Conservation (phyloP, 73 alveolate genomes). For the Paramecium pentaurelia region DNA sequence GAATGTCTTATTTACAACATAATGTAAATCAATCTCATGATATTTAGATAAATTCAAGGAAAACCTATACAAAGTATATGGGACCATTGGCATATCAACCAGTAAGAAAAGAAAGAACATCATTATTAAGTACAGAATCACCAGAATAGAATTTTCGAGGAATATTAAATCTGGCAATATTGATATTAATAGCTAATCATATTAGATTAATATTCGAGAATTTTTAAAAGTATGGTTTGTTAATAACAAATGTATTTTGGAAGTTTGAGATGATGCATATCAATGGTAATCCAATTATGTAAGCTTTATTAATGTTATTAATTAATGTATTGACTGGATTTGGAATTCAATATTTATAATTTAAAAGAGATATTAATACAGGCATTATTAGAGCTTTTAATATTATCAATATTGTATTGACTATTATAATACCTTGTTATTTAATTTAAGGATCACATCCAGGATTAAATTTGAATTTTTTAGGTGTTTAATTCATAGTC, state of each 20-base stretch:
- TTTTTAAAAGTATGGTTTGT: slow-evolving; percentile 39
- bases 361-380: background rate
- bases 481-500: background rate
- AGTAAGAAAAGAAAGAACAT: slow-evolving; percentile 44
- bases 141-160: slow-evolving; percentile 57
- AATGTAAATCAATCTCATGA: background rate
- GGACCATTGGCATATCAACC: slow-evolving; percentile 54
- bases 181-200: slow-evolving; percentile 49
- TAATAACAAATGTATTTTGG: background rate
- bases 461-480: background rate
- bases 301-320: background rate
- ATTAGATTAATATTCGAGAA: slow-evolving; percentile 50
- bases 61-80: slow-evolving; percentile 11
- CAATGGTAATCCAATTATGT: background rate
- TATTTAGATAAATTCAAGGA: slow-evolving; percentile 6
- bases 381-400: background rate
- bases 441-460: slow-evolving; percentile 65
- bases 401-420: background rate
- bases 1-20: background rate
- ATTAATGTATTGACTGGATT: background rate
- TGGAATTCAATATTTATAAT: slow-evolving; percentile 21
- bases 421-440: background rate
- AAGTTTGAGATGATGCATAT: slow-evolving; percentile 8
- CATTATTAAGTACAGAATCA: slow-evolving; percentile 53
- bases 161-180: slow-evolving; percentile 23